Conservation (phyloP, 2,329 filamentous ascomycete genomes). For the Cryphonectria japonica region DNA sequence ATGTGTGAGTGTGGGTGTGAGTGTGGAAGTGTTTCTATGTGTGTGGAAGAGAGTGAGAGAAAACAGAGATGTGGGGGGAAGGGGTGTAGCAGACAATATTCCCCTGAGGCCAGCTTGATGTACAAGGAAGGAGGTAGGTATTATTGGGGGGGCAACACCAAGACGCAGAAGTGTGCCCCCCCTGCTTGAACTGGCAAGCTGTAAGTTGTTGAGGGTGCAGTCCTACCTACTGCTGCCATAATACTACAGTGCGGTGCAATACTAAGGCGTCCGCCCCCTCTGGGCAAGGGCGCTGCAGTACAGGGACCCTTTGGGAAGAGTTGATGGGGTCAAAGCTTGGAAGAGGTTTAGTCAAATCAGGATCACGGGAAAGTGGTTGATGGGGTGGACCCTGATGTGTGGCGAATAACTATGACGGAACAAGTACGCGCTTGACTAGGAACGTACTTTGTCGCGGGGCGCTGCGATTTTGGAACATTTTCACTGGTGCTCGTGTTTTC, state of each 20-base stretch:
- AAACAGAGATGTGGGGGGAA: neutral
- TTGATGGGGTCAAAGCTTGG: neutral
- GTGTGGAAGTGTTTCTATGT: neutral
- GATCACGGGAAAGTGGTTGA: neutral
- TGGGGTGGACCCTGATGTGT: neutral
- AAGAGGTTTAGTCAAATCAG: slow-evolving; percentile 1
- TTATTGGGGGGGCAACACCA: neutral
- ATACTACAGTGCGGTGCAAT: neutral
- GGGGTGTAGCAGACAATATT: neutral
- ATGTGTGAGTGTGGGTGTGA: neutral
- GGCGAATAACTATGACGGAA: neutral
- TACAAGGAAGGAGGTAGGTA: neutral
- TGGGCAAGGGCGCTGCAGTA: neutral
- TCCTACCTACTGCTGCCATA: neutral
- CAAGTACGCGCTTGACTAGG: neutral
- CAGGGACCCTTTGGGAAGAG: neutral
- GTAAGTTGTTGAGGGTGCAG: neutral
- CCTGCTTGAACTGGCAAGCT: neutral
- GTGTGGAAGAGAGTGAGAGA: neutral
- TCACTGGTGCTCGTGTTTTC: neutral
- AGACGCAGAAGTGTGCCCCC: neutral
- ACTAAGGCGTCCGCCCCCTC: no score
- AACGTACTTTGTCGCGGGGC: neutral
- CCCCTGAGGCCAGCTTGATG: neutral
- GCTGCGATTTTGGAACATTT: neutral